A percentile compares a stretch with the other conserved stretches of the same genome.
phyloP scores from a whole-genome alignment of 331 rosid genomes.

The Stylosanthes scabra region DNA sequence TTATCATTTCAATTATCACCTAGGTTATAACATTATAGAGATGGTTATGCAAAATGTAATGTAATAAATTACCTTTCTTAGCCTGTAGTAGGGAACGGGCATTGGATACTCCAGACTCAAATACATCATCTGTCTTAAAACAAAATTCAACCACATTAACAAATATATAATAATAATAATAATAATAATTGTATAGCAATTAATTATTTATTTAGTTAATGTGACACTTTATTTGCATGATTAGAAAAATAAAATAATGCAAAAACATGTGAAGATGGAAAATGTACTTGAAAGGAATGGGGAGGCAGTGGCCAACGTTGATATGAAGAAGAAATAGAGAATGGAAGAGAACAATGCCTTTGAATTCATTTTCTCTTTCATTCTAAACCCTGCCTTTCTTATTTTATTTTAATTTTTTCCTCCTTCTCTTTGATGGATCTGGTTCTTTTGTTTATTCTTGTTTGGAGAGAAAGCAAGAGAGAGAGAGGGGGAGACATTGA shows the following conservation, averaged over 20 bases:
- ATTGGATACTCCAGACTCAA: slow-evolving; percentile 42
- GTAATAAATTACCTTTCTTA: slow-evolving; percentile 54
- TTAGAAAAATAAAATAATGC: not conserved
- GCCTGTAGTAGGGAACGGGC: slow-evolving; percentile 87
- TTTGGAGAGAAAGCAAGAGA: slow-evolving; percentile 33
- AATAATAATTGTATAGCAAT: not conserved
- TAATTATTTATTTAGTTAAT: not conserved
- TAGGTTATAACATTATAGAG: no score
- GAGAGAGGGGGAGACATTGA: slow-evolving; percentile 33
- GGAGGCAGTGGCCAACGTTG: slow-evolving; percentile 55
- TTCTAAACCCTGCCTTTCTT: slow-evolving; percentile 27
- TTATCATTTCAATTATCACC: no score
- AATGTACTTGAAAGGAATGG: slow-evolving; percentile 63
- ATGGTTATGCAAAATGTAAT: not conserved
- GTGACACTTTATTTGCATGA: not conserved
- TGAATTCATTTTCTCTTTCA: slow-evolving; percentile 58
- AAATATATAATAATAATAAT: not conserved
- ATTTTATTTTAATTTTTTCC: not conserved
- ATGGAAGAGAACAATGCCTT: slow-evolving; percentile 47
- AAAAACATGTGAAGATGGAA: not conserved
- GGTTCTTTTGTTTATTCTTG: slow-evolving; percentile 6
- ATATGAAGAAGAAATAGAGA: slow-evolving; percentile 48
- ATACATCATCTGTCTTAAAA: slow-evolving; percentile 58
- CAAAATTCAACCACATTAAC: not conserved
- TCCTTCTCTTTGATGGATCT: slow-evolving; percentile 23